phyloP scores from a whole-genome alignment of 176 grass and related monocot genomes.

The Aegilops sharonensis region DNA sequence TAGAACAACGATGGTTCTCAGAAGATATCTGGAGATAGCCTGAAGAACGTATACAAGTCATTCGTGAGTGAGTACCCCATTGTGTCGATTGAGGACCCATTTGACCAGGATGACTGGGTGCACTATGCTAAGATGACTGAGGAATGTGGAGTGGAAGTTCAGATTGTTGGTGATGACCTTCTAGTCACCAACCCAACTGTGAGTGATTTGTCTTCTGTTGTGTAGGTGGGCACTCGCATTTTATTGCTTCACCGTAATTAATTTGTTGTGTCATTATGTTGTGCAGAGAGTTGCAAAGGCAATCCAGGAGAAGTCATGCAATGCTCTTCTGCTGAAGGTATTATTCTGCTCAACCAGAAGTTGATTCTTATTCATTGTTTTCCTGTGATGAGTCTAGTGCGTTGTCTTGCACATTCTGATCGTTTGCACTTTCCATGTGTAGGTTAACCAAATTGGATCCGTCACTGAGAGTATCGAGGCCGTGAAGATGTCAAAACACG shows the following conservation, averaged over 20 bases:
- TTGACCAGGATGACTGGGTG: conserved; percentile 95
- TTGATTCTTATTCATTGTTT: not conserved
- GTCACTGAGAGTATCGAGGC: conserved; percentile 94
- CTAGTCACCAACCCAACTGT: conserved; percentile 97
- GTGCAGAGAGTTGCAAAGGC: conserved; percentile 86
- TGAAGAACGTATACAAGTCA: conserved; percentile 97
- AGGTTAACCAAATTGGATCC: conserved; percentile 97
- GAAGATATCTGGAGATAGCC: conserved; percentile 92
- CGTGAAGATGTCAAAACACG: conserved; percentile 88
- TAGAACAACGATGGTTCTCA: conserved; percentile 96
- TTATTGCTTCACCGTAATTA: not conserved
- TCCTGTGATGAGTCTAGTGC: not conserved
- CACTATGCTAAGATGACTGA: conserved; percentile 89
- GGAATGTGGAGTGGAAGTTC: conserved; percentile 79
- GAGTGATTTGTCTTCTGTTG: not conserved
- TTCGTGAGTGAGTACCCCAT: conserved; percentile 88
- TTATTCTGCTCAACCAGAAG: not conserved
- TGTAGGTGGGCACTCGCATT: not conserved
- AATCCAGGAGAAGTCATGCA: conserved; percentile 86
- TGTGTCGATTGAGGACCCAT: conserved; percentile 91
- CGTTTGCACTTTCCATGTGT: not conserved
- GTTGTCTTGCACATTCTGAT: not conserved
- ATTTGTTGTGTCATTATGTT: not conserved
- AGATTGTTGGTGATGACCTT: conserved; percentile 95
- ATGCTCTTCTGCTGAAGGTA: conserved; percentile 93